phyloP scores from a whole-genome alignment of 805 yeast species.

The Ogataea polymorpha region DNA sequence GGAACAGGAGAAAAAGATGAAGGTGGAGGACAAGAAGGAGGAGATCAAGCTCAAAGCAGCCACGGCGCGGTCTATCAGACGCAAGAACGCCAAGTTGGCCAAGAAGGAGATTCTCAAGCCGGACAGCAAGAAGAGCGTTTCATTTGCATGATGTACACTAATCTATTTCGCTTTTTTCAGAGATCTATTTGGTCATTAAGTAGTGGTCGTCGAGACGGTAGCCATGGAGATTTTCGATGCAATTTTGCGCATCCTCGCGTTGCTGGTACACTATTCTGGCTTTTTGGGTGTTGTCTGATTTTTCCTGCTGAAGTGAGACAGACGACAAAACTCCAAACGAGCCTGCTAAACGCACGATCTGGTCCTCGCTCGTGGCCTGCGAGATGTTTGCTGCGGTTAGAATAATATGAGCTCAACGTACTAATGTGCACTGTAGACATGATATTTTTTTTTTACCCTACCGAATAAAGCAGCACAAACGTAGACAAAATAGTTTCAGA shows the following conservation, averaged over 20 bases:
- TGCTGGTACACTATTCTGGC: constrained; percentile 16
- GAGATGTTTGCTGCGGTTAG: constrained; percentile 8
- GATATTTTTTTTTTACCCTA: constrained; percentile 4
- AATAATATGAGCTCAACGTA: background rate
- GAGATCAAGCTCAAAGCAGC: constrained; percentile 74
- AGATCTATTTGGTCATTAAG: constrained; percentile 10
- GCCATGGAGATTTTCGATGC: constrained; percentile 24
- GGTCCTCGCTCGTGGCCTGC: constrained; percentile 6
- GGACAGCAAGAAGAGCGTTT: constrained; percentile 40
- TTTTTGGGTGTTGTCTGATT: constrained; percentile 3
- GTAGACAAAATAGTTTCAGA: constrained; percentile 9
- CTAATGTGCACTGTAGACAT: constrained; percentile 1
- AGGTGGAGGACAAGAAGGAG: constrained; percentile 70
- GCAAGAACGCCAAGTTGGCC: constrained; percentile 46
- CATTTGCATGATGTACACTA: constrained; percentile 40
- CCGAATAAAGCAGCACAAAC: constrained; percentile 11
- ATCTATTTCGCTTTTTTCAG: background rate
- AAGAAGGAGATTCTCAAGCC: constrained; percentile 26
- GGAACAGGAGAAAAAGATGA: constrained; percentile 65
- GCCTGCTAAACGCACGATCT: constrained; percentile 14
- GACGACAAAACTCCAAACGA: constrained; percentile 20
- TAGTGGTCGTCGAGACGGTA: constrained; percentile 13
- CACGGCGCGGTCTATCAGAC: constrained; percentile 64
- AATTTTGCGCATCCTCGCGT: constrained; percentile 19
- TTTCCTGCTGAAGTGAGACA: constrained; percentile 6